Evolutionary conservation across 2,329 filamentous ascomycete species (phyloP).

Genomic region (Aspergillus ochraceoroseus): DNA sequence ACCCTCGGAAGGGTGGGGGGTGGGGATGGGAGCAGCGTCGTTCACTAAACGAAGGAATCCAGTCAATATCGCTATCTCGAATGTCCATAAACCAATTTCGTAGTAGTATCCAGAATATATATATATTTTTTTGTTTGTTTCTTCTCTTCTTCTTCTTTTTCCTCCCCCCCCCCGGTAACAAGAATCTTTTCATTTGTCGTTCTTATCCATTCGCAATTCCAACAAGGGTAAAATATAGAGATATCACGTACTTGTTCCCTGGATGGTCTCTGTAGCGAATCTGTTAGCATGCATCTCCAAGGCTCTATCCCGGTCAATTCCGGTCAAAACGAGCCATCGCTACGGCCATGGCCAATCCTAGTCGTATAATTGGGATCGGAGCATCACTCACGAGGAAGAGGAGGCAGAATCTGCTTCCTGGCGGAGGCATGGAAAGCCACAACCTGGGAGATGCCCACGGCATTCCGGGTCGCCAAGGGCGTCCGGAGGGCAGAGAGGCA

Average conservation of each 20-base stretch:
- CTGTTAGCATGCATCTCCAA: slow-evolving; percentile 42
- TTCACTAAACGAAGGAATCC: slow-evolving; percentile 57
- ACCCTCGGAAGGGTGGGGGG: slow-evolving; percentile 71
- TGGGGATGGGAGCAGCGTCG: slow-evolving; percentile 72
- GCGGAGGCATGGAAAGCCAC: slow-evolving; percentile 84
- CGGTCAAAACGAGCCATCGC: not conserved
- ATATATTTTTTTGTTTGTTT: slow-evolving; percentile 2
- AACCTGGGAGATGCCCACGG: slow-evolving; percentile 47
- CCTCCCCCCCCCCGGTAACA: not conserved
- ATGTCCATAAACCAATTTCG: not conserved
- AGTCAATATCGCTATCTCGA: slow-evolving; percentile 17
- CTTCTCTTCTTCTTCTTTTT: slow-evolving; percentile 1
- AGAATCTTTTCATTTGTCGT: too few relatives aligned
- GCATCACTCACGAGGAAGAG: slow-evolving; percentile 68
- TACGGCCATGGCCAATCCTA: not conserved
- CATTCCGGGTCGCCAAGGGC: slow-evolving; percentile 35
- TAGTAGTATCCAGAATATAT: not conserved
- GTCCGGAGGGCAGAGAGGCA: slow-evolving; percentile 34
- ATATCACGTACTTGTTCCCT: slow-evolving; percentile 63
- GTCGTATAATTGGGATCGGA: not conserved
- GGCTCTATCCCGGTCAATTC: slow-evolving; percentile 2
- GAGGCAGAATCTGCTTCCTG: slow-evolving; percentile 70
- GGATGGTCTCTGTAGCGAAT: slow-evolving; percentile 58
- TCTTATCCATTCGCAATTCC: not conserved
- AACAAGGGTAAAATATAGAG: not conserved